phyloP scores from a whole-genome alignment of 805 yeast species.

The Ogataea zsoltii region DNA sequence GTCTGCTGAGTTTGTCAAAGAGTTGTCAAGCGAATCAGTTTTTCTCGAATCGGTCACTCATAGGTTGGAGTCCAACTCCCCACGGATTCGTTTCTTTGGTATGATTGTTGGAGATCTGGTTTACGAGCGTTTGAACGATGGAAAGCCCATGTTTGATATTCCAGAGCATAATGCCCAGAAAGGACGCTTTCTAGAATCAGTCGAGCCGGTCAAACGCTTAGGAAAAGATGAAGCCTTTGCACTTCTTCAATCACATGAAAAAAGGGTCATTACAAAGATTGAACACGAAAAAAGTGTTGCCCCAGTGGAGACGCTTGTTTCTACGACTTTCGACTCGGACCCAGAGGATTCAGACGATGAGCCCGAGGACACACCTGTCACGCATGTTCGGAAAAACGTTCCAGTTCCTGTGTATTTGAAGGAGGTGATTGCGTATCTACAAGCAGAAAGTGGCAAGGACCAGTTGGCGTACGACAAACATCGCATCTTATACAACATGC shows the following conservation, averaged over 20 bases:
- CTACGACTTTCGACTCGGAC: slow-evolving; percentile 28
- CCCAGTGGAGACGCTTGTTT: not conserved
- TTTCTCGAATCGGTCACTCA: slow-evolving; percentile 56
- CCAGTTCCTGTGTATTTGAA: slow-evolving; percentile 66
- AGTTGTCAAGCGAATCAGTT: slow-evolving; percentile 35
- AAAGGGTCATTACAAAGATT: not conserved
- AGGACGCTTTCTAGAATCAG: slow-evolving; percentile 9
- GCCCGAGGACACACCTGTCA: slow-evolving; percentile 44
- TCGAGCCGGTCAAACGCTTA: not conserved
- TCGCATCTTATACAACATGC: slow-evolving; percentile 48
- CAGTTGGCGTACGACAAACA: slow-evolving; percentile 50
- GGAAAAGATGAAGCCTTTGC: not conserved
- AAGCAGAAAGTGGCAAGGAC: slow-evolving; percentile 43
- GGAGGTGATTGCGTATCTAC: slow-evolving; percentile 62
- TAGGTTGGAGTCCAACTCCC: slow-evolving; percentile 51
- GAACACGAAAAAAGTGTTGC: not conserved
- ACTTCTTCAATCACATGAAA: not conserved
- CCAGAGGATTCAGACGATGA: slow-evolving; percentile 52
- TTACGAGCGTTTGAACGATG: slow-evolving; percentile 35
- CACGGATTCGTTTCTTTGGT: slow-evolving; percentile 50
- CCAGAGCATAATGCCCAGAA: slow-evolving; percentile 23
- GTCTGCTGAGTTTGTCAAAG: slow-evolving; percentile 23
- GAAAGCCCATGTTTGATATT: slow-evolving; percentile 34
- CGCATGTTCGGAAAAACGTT: slow-evolving; percentile 37
- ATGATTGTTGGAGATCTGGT: slow-evolving; percentile 57